Percentiles rank a stretch among this genome's conserved stretches.
These are phyloP conservation scores for Sporothrix sp. DNA, from an alignment of 2,329 filamentous ascomycete genomes.

Conservation along the genomic window DNA sequence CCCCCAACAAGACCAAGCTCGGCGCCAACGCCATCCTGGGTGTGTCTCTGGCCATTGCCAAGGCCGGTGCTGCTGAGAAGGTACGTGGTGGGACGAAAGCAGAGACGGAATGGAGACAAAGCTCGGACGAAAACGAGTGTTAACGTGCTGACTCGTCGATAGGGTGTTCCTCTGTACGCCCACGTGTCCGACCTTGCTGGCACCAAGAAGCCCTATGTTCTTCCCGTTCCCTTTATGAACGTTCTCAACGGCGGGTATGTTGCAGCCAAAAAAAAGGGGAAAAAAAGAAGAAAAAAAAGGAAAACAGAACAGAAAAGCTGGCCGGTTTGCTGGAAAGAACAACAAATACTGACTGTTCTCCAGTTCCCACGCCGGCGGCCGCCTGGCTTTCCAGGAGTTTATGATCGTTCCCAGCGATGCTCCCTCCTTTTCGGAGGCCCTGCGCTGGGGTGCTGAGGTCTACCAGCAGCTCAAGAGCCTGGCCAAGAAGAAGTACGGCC, in stretches of 20 bases:
- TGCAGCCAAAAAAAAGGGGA: not conserved
- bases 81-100: constrained; percentile 25
- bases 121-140: not conserved
- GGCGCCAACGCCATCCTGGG: constrained; percentile 85
- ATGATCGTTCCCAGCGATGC: constrained; percentile 78
- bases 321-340: not conserved
- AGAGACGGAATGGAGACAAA: not conserved
- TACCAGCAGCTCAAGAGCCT: constrained; percentile 96
- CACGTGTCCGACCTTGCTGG: constrained; percentile 81
- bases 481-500: constrained; percentile 99
- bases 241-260: constrained; percentile 67
- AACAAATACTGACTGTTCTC: not conserved
- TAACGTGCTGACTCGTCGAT: not conserved
- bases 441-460: constrained; percentile 93
- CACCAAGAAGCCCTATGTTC: constrained; percentile 85
- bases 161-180: constrained; percentile 75
- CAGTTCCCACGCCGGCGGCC: constrained; percentile 91
- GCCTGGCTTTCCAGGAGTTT: constrained; percentile 91
- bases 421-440: constrained; percentile 85
- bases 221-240: constrained; percentile 89
- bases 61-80: constrained; percentile 85
- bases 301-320: not conserved
- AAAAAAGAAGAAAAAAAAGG: not conserved
- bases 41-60: constrained; percentile 74
- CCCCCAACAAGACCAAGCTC: constrained; percentile 76